Percentiles rank a stretch among this genome's conserved stretches.
Conservation (phyloP, 495 filamentous ascomycete genomes). For the Cercophora newfieldiana region DNA sequence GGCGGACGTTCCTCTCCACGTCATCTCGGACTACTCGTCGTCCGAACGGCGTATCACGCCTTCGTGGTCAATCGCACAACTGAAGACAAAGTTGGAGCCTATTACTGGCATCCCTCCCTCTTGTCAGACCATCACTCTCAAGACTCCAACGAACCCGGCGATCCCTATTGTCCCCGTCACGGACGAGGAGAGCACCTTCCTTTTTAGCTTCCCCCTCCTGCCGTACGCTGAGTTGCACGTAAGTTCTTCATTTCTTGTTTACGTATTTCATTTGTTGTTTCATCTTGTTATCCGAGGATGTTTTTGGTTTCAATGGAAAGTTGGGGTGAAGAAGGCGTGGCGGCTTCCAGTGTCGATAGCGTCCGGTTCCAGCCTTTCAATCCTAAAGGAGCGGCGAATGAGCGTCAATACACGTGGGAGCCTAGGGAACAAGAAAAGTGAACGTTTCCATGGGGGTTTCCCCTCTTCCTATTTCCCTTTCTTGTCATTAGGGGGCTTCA, state of each 20-base stretch:
- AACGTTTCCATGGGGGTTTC: no score
- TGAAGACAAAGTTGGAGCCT: conserved; percentile 88
- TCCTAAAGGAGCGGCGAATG: no score
- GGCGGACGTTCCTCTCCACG: conserved; percentile 78
- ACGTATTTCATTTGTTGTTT: neutral
- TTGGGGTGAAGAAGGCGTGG: no score
- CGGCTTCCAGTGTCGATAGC: no score
- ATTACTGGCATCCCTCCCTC: conserved; percentile 88
- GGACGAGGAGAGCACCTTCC: conserved; percentile 65
- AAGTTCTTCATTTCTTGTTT: conserved; percentile 40
- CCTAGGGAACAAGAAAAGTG: no score
- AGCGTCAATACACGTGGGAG: no score
- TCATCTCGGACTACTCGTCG: conserved; percentile 71
- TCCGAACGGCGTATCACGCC: conserved; percentile 90
- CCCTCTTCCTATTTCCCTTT: no score
- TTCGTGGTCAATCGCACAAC: conserved; percentile 83
- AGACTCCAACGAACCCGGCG: conserved; percentile 53
- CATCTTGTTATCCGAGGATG: neutral
- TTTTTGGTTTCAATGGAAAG: neutral
- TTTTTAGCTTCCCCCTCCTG: conserved; percentile 63
- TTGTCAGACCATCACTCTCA: conserved; percentile 71
- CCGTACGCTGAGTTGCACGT: conserved; percentile 77
- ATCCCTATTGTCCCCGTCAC: conserved; percentile 56
- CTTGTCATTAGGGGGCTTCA: no score
- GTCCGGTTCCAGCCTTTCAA: no score